phyloP scores from a whole-genome alignment of 23 red algal genomes.

The Gracilariopsis chorda region DNA sequence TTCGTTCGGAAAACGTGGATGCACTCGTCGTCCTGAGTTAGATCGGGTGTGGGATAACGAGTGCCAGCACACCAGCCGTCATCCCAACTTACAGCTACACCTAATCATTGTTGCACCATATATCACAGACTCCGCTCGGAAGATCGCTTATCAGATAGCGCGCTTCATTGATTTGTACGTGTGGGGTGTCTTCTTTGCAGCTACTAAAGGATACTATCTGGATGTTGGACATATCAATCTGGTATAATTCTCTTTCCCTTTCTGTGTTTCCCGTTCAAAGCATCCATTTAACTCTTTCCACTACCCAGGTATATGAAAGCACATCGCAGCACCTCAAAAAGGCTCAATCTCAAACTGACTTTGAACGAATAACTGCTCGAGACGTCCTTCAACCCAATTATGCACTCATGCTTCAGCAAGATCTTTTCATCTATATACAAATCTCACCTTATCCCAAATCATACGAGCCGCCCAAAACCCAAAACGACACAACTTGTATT shows the following conservation, averaged over 20 bases:
- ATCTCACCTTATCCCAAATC: neutral
- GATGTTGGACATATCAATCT: slow-evolving; percentile 29
- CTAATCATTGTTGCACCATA: too few relatives aligned
- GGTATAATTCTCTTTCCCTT: slow-evolving; percentile 4
- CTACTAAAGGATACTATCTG: slow-evolving; percentile 37
- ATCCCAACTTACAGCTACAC: too few relatives aligned
- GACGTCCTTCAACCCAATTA: slow-evolving; percentile 26
- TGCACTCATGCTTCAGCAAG: slow-evolving; percentile 23
- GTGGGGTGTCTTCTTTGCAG: too few relatives aligned
- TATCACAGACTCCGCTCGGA: too few relatives aligned
- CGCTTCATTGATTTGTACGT: too few relatives aligned
- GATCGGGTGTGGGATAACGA: too few relatives aligned
- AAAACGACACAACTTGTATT: neutral
- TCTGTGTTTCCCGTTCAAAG: neutral
- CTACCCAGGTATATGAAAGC: neutral
- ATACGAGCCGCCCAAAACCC: neutral
- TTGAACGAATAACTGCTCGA: slow-evolving; percentile 2
- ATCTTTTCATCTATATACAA: slow-evolving; percentile 27
- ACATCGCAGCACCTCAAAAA: neutral
- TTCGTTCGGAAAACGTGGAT: too few relatives aligned
- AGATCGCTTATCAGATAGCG: too few relatives aligned
- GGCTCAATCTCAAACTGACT: slow-evolving; percentile 19
- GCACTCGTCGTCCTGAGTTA: too few relatives aligned
- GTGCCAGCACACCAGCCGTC: too few relatives aligned
- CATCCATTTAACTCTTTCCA: neutral